These are phyloP conservation scores for Aspergillus aculeatus DNA, from an alignment of 2,329 filamentous ascomycete genomes.

Conservation along the genomic window DNA sequence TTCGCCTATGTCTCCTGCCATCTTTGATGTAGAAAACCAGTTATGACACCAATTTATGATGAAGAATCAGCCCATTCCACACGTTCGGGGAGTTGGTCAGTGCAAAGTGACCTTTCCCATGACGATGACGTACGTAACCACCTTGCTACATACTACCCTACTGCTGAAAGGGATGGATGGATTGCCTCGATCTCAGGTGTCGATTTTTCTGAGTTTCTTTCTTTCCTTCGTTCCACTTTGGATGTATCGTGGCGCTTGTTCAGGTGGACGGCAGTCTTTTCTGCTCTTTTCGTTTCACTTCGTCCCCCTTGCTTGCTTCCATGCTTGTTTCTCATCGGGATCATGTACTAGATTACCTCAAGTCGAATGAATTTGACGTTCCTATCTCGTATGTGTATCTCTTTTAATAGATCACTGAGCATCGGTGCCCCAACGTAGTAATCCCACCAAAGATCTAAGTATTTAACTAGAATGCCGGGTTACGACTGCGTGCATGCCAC, in stretches of 20 bases:
- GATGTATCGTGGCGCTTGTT: neutral
- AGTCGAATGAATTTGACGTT: too few species aligned
- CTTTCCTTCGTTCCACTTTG: neutral
- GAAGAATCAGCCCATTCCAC: neutral
- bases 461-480: too few species aligned
- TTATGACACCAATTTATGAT: neutral
- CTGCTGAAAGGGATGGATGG: neutral
- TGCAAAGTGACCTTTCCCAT: neutral
- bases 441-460: too few species aligned
- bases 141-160: too few species aligned
- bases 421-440: too few species aligned
- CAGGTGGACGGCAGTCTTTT: neutral
- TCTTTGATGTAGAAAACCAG: neutral
- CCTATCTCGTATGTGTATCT: too few species aligned
- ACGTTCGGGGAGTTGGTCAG: neutral
- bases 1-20: neutral
- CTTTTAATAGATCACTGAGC: too few species aligned
- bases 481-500: too few species aligned
- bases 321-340: too few species aligned
- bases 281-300: neutral
- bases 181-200: neutral
- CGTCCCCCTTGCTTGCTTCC: too few species aligned
- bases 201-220: neutral
- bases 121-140: neutral
- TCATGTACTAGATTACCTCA: too few species aligned